Evolutionary conservation across 1,284 basidiomycete species (phyloP).

Genomic region (Phylloboletellus chloephorus): DNA sequence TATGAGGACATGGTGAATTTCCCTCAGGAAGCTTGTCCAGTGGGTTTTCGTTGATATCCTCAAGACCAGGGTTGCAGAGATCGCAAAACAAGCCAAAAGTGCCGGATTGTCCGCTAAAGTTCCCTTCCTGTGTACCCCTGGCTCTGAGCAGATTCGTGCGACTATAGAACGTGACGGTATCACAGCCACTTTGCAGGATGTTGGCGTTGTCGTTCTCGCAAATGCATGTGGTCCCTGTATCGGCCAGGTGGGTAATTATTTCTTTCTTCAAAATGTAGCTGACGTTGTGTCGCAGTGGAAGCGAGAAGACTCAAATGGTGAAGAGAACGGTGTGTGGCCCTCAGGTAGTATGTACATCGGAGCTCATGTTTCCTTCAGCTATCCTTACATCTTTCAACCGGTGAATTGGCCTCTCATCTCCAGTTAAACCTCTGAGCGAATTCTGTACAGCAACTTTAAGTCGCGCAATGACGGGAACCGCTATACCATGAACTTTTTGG

Average conservation of each 20-base stretch:
- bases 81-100: conserved; percentile 85
- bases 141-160: conserved; percentile 95
- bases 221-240: conserved; percentile 99
- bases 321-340: conserved; percentile 78
- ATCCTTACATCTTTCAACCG: conserved; percentile 98
- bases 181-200: conserved; percentile 73
- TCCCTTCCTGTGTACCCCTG: conserved; percentile 95
- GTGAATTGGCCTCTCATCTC: conserved; percentile 26
- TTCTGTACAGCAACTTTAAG: conserved; percentile 76
- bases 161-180: conserved; percentile 95
- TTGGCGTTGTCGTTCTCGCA: conserved; percentile 89
- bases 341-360: conserved; percentile 2
- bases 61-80: conserved; percentile 71
- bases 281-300: conserved; percentile 66
- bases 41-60: conserved; percentile 11
- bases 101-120: conserved; percentile 83
- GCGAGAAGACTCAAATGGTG: conserved; percentile 81
- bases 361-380: conserved; percentile 43
- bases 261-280: conserved; percentile 2
- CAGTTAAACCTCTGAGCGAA: conserved; percentile 1
- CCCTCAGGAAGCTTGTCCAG: background rate
- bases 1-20: conserved; percentile 84
- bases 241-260: conserved; percentile 66
- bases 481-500: conserved; percentile 97
- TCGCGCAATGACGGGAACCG: conserved; percentile 96